These are phyloP conservation scores for Parastagonospora nodorum DNA, from an alignment of 2,329 filamentous ascomycete genomes.

Conservation along the genomic window DNA sequence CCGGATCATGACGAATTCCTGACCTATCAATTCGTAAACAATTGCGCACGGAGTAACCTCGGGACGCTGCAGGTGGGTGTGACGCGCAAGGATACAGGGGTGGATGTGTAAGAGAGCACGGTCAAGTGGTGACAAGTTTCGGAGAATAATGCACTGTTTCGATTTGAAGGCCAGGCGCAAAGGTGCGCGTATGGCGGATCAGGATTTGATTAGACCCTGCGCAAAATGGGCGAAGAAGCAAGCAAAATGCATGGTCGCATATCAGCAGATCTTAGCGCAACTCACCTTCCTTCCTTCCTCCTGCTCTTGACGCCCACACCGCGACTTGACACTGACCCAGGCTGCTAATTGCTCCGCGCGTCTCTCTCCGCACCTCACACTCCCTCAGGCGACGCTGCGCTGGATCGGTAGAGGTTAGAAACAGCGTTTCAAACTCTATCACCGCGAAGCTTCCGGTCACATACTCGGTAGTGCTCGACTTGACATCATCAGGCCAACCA, in stretches of 20 bases:
- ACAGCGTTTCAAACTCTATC: conserved; percentile 1
- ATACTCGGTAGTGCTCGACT: conserved; percentile 18
- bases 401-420: neutral
- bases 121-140: conserved; percentile 1
- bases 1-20: neutral
- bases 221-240: neutral
- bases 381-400: too few relatives aligned
- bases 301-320: too few relatives aligned
- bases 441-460: conserved; percentile 18
- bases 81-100: conserved; percentile 6
- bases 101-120: neutral
- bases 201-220: neutral
- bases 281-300: too few relatives aligned
- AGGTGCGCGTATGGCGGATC: conserved; percentile 7
- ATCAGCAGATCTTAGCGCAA: too few relatives aligned
- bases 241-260: neutral
- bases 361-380: too few relatives aligned
- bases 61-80: conserved; percentile 3
- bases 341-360: too few relatives aligned
- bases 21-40: neutral
- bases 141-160: conserved; percentile 7
- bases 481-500: conserved; percentile 29
- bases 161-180: conserved; percentile 2
- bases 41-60: neutral
- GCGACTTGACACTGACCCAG: too few relatives aligned